Percentiles rank a stretch among this genome's conserved stretches.
Evolutionary conservation across 75 land plant species (phyloP).

Genomic region (Larix kaempferi): DNA sequence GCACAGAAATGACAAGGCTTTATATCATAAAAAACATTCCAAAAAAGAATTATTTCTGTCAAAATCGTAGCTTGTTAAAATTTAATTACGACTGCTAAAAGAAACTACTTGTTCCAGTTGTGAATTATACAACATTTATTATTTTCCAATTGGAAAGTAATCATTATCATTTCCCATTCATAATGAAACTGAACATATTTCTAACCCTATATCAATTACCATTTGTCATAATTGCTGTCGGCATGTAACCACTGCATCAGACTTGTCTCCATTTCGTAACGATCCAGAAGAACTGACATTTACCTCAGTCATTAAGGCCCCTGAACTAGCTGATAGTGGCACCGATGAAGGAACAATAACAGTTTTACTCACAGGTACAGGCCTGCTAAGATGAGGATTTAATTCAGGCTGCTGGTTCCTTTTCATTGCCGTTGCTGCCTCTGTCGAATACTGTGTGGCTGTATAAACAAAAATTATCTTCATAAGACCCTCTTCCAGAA

Average conservation of each 20-base stretch:
- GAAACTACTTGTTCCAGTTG: too few species aligned
- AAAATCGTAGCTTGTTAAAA: too few species aligned
- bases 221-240: neutral
- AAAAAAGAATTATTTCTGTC: too few species aligned
- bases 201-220: too few species aligned
- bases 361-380: neutral
- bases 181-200: too few species aligned
- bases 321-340: neutral
- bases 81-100: too few species aligned
- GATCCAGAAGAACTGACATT: neutral
- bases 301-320: neutral
- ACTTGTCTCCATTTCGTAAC: conserved; percentile 7
- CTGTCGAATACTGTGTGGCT: conserved; percentile 23
- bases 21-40: too few species aligned
- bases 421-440: conserved; percentile 12
- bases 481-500: conserved; percentile 1
- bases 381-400: conserved; percentile 1
- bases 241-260: neutral
- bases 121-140: too few species aligned
- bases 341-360: conserved; percentile 3
- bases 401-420: neutral
- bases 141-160: too few species aligned
- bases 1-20: too few species aligned
- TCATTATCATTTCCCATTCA: too few species aligned
- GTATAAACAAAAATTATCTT: neutral